These are phyloP conservation scores for Rhynchosporium secalis DNA, from an alignment of 2,329 filamentous ascomycete species.

Conservation along the genomic window DNA sequence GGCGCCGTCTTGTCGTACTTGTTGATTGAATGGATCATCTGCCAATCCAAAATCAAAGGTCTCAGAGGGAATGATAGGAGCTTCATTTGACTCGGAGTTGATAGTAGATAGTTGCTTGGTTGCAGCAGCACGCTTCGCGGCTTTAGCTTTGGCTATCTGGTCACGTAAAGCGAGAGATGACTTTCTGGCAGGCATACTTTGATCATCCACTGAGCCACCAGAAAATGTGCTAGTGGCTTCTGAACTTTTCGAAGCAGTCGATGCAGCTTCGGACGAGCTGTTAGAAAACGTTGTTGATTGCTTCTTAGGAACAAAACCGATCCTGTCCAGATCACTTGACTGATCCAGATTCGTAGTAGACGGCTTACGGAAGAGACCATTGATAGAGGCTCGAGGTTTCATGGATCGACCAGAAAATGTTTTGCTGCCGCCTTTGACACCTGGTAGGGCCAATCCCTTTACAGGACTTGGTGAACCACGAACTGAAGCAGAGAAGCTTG, in stretches of 20 bases:
- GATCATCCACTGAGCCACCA: slow-evolving; percentile 37
- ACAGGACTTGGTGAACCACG: slow-evolving; percentile 41
- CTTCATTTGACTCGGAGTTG: slow-evolving; percentile 33
- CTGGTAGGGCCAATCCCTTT: slow-evolving; percentile 37
- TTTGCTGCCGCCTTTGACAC: slow-evolving; percentile 47
- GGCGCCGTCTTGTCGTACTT: slow-evolving; percentile 54
- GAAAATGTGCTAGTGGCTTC: slow-evolving; percentile 27
- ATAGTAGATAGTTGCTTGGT: slow-evolving; percentile 41
- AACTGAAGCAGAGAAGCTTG: slow-evolving; percentile 33
- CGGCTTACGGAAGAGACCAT: slow-evolving; percentile 57
- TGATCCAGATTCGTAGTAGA: slow-evolving; percentile 47
- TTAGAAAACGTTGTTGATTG: slow-evolving; percentile 35
- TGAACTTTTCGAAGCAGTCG: slow-evolving; percentile 29
- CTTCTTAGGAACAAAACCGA: slow-evolving; percentile 32
- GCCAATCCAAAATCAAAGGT: slow-evolving; percentile 60
- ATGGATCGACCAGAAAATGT: slow-evolving; percentile 48
- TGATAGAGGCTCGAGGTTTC: slow-evolving; percentile 54
- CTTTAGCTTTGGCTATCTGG: slow-evolving; percentile 90
- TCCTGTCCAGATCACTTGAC: slow-evolving; percentile 29
- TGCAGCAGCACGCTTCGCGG: slow-evolving; percentile 63
- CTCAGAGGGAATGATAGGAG: slow-evolving; percentile 50
- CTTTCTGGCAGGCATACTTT: slow-evolving; percentile 53
- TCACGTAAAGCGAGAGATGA: slow-evolving; percentile 82
- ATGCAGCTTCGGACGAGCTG: slow-evolving; percentile 33
- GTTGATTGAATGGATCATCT: slow-evolving; percentile 70